These are phyloP conservation scores for Limonomyces culmigenus DNA, from an alignment of 1,284 basidiomycete genomes.

Conservation along the genomic window DNA sequence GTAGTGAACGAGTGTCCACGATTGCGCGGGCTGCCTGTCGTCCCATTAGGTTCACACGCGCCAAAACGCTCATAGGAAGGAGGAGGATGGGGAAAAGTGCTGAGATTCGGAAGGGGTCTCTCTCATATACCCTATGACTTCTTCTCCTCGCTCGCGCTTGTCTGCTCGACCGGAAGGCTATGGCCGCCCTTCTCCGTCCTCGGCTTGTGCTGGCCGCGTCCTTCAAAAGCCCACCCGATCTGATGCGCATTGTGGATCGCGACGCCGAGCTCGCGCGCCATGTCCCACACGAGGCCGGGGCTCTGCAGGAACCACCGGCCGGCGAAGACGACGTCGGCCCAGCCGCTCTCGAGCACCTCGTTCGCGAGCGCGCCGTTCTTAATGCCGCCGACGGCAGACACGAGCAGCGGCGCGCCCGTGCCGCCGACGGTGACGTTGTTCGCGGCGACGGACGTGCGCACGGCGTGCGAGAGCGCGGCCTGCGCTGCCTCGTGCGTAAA, in stretches of 20 bases:
- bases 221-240: constrained; percentile 50
- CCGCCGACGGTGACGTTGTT: constrained; percentile 55
- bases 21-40: no score
- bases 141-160: no score
- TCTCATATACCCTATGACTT: no score
- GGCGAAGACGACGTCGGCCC: constrained; percentile 54
- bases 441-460: constrained; percentile 49
- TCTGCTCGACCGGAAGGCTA: no score
- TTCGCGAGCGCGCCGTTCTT: constrained; percentile 49
- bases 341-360: constrained; percentile 41
- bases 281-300: constrained; percentile 36
- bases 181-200: no score
- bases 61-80: no score
- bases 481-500: background rate
- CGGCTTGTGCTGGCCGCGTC: no score
- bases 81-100: no score
- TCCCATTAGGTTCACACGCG: no score
- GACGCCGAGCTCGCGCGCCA: constrained; percentile 38
- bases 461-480: constrained; percentile 1
- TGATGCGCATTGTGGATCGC: constrained; percentile 48
- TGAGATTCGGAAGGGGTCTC: no score
- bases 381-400: constrained; percentile 65
- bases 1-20: no score
- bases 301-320: constrained; percentile 47
- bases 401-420: constrained; percentile 34